These are phyloP conservation scores for Leishmania martiniquensis DNA, from an alignment of 208 protist genomes.

Conservation along the genomic window DNA sequence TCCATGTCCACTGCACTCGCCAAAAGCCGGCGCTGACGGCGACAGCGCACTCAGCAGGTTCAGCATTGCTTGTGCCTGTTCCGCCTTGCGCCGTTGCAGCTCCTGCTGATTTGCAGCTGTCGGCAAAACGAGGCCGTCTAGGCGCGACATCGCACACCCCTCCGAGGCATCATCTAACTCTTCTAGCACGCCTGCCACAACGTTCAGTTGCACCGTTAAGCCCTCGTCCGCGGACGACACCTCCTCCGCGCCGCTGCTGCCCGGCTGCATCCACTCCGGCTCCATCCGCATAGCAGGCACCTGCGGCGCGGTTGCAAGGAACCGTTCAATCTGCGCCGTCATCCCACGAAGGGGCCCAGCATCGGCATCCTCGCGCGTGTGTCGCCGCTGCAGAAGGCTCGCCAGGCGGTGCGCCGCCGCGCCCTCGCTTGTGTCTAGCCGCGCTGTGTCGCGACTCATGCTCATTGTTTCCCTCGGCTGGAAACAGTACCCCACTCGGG, in stretches of 20 bases:
- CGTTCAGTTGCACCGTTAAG: slow-evolving; percentile 65
- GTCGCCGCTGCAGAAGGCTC: slow-evolving; percentile 32
- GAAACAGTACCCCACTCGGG: slow-evolving; percentile 10
- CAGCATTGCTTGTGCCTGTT: slow-evolving; percentile 84
- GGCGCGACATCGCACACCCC: slow-evolving; percentile 6
- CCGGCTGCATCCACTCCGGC: slow-evolving; percentile 13
- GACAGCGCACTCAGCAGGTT: slow-evolving; percentile 68
- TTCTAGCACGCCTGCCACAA: slow-evolving; percentile 88
- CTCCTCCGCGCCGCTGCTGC: not conserved
- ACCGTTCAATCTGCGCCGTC: slow-evolving; percentile 56
- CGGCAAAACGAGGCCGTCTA: slow-evolving; percentile 69
- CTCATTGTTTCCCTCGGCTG: not conserved
- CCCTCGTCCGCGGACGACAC: not conserved
- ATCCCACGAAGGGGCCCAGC: slow-evolving; percentile 44
- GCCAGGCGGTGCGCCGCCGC: slow-evolving; percentile 34
- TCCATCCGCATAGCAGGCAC: slow-evolving; percentile 70
- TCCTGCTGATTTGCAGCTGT: slow-evolving; percentile 44
- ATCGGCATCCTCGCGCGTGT: not conserved
- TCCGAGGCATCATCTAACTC: slow-evolving; percentile 11
- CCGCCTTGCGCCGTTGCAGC: slow-evolving; percentile 49
- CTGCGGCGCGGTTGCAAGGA: slow-evolving; percentile 48
- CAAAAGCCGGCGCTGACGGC: not conserved
- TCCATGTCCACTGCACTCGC: not conserved
- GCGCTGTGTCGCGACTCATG: slow-evolving; percentile 17
- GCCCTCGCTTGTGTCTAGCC: slow-evolving; percentile 14